Evolutionary conservation across 257 asterid genomes (phyloP).

Genomic region (Coffea eugenioides): DNA sequence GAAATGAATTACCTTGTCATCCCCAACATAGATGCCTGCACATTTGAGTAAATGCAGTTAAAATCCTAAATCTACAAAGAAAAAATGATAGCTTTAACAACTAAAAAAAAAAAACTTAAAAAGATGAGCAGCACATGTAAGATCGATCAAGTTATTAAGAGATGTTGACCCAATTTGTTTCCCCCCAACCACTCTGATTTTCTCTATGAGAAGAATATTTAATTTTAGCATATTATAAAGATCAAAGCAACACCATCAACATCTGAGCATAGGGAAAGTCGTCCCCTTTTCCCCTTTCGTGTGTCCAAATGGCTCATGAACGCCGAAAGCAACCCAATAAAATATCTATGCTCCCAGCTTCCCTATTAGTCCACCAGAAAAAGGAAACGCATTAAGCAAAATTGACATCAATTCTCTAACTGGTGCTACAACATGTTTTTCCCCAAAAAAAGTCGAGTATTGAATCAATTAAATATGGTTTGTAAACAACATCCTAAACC

Average conservation of each 20-base stretch:
- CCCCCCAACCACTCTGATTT: not conserved
- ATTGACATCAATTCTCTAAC: not conserved
- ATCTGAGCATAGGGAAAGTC: not conserved
- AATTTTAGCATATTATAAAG: not conserved
- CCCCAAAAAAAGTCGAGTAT: not conserved
- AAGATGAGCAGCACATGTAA: not conserved
- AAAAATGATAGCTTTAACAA: not conserved
- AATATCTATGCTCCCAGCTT: not conserved
- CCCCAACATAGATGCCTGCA: conserved; percentile 81
- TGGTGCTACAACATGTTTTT: not conserved
- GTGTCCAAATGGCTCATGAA: not conserved
- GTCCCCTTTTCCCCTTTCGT: not conserved
- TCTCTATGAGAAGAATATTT: not conserved
- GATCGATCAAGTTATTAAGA: not conserved
- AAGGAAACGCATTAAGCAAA: not conserved
- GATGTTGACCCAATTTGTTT: not conserved
- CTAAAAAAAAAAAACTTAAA: too few relatives aligned
- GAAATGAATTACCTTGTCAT: conserved; percentile 76
- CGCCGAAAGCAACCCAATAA: not conserved
- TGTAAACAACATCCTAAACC: not conserved
- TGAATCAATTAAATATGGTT: not conserved
- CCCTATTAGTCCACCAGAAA: not conserved
- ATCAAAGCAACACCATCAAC: not conserved
- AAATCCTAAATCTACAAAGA: not conserved
- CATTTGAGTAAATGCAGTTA: not conserved